phyloP scores from a whole-genome alignment of 768 basidiomycete genomes.

The Suillus hirtellus region DNA sequence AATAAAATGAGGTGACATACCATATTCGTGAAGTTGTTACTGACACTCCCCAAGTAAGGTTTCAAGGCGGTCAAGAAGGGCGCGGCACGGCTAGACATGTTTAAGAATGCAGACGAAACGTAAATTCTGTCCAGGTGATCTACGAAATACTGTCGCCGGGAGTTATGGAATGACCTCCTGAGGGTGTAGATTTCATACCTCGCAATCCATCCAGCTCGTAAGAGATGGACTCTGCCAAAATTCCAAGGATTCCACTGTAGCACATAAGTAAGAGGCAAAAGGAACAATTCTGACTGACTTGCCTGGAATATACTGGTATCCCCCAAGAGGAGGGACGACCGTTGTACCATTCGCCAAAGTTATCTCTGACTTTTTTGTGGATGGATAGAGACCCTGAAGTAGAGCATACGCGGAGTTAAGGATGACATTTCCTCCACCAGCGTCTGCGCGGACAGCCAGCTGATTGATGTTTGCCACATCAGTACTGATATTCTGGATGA shows the following conservation, averaged over 20 bases:
- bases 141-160: constrained; percentile 28
- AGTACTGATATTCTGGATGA: constrained; percentile 63
- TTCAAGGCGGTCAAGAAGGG: constrained; percentile 28
- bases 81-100: constrained; percentile 20
- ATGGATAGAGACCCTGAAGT: constrained; percentile 83
- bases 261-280: not conserved
- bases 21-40: constrained; percentile 28
- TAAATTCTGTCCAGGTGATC: constrained; percentile 31
- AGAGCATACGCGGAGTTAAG: constrained; percentile 83
- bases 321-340: constrained; percentile 74
- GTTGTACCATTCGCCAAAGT: constrained; percentile 71
- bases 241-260: constrained; percentile 51
- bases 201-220: constrained; percentile 75
- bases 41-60: constrained; percentile 27
- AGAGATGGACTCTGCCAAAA: constrained; percentile 57
- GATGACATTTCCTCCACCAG: constrained; percentile 76
- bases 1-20: constrained; percentile 24
- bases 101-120: constrained; percentile 26
- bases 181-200: constrained; percentile 30
- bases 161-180: not conserved
- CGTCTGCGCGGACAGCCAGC: constrained; percentile 75
- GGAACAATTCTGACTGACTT: not conserved
- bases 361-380: constrained; percentile 62
- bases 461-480: constrained; percentile 69
- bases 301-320: constrained; percentile 82